Evolutionary conservation across 352 stramenopile species (phyloP), one percentile per base, ranked within the genome.

Genomic region (Phytophthora ramorum): DNA sequence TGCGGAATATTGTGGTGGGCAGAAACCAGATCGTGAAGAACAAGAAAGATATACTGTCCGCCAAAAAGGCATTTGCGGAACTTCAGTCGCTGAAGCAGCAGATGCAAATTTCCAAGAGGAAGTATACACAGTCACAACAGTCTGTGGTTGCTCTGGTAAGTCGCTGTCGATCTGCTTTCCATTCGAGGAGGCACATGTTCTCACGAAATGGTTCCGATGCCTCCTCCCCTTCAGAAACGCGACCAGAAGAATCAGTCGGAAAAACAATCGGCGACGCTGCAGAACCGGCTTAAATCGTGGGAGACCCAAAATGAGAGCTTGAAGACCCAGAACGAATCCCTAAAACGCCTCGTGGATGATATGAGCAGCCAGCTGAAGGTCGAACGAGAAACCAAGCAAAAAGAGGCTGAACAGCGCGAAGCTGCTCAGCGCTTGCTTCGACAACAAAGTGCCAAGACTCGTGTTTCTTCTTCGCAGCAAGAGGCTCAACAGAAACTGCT

Each of bases 41-140:
- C 66, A 92, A 92, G 59, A 90, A 93, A 50, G 85, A 92, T 54
- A 87, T 92, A 30, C 52, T 98, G 17, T 95, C 86, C 16, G 91
- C 89, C 1, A 98, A 98, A 70, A 97, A 97, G 61, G 87, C 97
- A 12, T 97, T 97, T 69, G 85, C 97, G 32, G 97, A 97, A 61
- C 93, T 98, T 17, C 97, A 98, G 78, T 90, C 90, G 17, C 80
- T 98, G 35, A 98, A 96, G 57, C 86, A 95, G 52, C 93, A 98
- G 72, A 85, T 98, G 63, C 90, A 91, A 53, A 81, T 89, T 22
- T 81, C 94, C 8, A 85, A 85, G 63, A 93, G 84, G 51, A 95
- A 95, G 71, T 76, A 85, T 49, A 91, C 81, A 65, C 85, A 97
- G 61, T 92, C 91, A 5, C 97, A 98, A 64, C 87, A 98, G 38